Evolutionary conservation across 1,284 basidiomycete genomes (phyloP).

Genomic region (Phaffia rhodozyma): DNA sequence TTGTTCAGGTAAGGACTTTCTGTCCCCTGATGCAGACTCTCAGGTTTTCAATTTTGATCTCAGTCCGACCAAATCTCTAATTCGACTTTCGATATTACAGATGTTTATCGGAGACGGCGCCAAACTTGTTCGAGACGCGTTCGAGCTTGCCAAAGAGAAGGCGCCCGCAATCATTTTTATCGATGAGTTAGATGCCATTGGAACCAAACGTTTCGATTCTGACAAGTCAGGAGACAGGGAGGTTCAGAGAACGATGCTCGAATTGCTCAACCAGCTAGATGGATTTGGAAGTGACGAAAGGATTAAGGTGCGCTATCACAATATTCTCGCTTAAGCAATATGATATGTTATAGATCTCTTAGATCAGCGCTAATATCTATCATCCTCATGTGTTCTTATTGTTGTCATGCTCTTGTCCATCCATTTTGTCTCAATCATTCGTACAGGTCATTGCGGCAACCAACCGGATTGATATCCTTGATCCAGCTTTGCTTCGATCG

Average conservation of each 20-base stretch:
- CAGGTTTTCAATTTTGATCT: neutral
- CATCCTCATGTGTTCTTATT: too few relatives aligned
- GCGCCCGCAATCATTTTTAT: conserved; percentile 98
- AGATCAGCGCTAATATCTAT: too few relatives aligned
- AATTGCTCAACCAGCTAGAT: conserved; percentile 82
- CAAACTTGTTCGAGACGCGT: conserved; percentile 92
- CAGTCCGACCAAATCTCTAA: neutral
- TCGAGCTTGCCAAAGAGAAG: conserved; percentile 96
- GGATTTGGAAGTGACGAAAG: conserved; percentile 81
- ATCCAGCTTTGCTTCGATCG: conserved; percentile 61
- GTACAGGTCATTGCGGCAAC: conserved; percentile 90
- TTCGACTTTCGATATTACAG: conserved; percentile 22
- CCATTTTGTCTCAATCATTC: conserved; percentile 8
- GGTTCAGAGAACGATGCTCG: conserved; percentile 98
- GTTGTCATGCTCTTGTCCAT: neutral
- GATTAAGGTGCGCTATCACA: conserved; percentile 60
- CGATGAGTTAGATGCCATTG: conserved; percentile 95
- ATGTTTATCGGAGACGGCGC: conserved; percentile 85
- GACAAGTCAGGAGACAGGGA: conserved; percentile 97
- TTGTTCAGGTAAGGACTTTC: conserved; percentile 45
- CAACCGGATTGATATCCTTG: conserved; percentile 95
- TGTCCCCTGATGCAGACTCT: neutral
- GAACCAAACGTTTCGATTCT: conserved; percentile 97
- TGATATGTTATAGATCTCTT: neutral
- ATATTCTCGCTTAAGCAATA: neutral